These are phyloP conservation scores for Termitomyces sp. DNA, from an alignment of 768 basidiomycete genomes.

Conservation along the genomic window DNA sequence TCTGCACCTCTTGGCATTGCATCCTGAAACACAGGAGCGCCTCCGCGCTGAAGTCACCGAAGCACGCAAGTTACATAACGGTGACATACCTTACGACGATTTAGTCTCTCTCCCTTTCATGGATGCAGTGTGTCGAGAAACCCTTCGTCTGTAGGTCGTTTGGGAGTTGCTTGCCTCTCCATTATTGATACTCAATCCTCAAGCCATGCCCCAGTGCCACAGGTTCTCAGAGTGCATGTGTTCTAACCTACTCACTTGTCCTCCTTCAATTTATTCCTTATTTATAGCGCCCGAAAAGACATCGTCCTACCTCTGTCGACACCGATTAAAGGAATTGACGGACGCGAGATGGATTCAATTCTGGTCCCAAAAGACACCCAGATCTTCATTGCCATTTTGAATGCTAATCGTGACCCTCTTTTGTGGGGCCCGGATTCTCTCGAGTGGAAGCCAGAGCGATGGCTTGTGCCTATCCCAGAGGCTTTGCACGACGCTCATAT, in stretches of 20 bases:
- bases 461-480: neutral
- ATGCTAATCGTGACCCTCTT: slow-evolving; percentile 5
- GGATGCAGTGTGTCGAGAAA: slow-evolving; percentile 4
- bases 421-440: slow-evolving; percentile 2
- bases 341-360: slow-evolving; percentile 2
- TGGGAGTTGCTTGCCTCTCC: neutral
- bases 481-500: slow-evolving; percentile 4
- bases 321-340: slow-evolving; percentile 2
- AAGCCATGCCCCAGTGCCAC: slow-evolving; percentile 4
- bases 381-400: neutral
- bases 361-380: neutral
- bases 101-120: slow-evolving; percentile 2
- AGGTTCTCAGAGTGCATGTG: neutral
- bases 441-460: slow-evolving; percentile 3
- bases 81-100: slow-evolving; percentile 4
- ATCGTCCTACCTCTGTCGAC: neutral
- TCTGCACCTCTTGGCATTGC: neutral
- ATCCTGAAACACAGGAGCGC: neutral
- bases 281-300: neutral
- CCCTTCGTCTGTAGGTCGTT: slow-evolving; percentile 1
- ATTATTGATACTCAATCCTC: neutral
- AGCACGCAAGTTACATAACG: slow-evolving; percentile 1
- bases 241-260: no score
- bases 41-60: neutral
- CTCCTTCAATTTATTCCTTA: neutral